phyloP scores from a whole-genome alignment of 2,329 filamentous ascomycete genomes.

The Paecilomyces sp. region DNA sequence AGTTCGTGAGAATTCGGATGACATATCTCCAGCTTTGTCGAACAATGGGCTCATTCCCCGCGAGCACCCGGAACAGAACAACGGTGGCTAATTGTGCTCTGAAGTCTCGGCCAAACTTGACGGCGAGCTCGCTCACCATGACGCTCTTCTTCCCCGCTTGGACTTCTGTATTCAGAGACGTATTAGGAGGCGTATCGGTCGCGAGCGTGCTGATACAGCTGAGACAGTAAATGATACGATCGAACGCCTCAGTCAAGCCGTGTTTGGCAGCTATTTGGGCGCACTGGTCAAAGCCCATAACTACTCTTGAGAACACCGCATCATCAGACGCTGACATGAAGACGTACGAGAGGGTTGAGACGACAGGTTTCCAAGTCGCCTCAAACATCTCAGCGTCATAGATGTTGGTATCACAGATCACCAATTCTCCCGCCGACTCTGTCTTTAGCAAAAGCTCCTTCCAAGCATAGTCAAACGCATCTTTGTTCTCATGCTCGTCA shows the following conservation, averaged over 20 bases:
- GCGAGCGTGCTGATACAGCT: conserved; percentile 86
- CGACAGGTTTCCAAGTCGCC: conserved; percentile 88
- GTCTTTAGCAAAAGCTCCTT: conserved; percentile 86
- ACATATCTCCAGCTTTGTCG: conserved; percentile 56
- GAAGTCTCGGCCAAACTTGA: conserved; percentile 90
- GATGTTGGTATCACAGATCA: conserved; percentile 81
- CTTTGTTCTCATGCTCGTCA: conserved; percentile 93
- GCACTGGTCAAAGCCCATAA: conserved; percentile 93
- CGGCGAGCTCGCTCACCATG: conserved; percentile 97
- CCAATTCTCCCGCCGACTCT: conserved; percentile 63
- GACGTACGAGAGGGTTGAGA: conserved; percentile 92
- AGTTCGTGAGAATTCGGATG: conserved; percentile 84
- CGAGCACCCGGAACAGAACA: conserved; percentile 88
- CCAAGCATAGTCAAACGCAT: conserved; percentile 97
- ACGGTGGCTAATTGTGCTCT: conserved; percentile 89
- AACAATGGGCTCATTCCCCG: conserved; percentile 73
- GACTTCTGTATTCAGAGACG: conserved; percentile 87
- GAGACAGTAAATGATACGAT: conserved; percentile 86
- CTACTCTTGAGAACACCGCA: conserved; percentile 85
- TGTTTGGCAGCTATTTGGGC: conserved; percentile 86
- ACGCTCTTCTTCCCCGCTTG: conserved; percentile 86
- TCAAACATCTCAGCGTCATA: conserved; percentile 98
- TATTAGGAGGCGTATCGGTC: conserved; percentile 69
- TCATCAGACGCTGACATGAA: conserved; percentile 99
- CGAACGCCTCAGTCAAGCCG: conserved; percentile 73